Evolutionary conservation across 2,329 filamentous ascomycete genomes (phyloP).

Genomic region (Domatiomyces globalis): DNA sequence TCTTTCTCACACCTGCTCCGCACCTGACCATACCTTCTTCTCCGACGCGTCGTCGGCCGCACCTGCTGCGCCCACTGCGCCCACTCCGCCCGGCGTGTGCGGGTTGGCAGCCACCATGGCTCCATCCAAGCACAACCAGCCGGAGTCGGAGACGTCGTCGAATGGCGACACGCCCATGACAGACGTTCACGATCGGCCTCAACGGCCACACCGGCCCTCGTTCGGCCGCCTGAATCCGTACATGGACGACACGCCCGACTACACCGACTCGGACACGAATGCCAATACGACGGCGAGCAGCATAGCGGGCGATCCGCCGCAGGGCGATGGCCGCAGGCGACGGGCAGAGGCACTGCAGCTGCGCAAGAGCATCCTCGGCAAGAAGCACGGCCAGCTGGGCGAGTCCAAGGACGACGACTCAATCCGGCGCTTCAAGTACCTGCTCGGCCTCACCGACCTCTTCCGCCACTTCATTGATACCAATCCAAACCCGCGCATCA

Average conservation of each 20-base stretch:
- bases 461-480: conserved; percentile 99
- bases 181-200: conserved; percentile 26
- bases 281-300: conserved; percentile 65
- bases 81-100: conserved; percentile 6
- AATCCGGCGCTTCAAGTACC: conserved; percentile 82
- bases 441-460: conserved; percentile 85
- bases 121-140: conserved; percentile 22
- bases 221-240: conserved; percentile 21
- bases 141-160: conserved; percentile 29
- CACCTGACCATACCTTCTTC: neutral
- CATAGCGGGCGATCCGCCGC: conserved; percentile 57
- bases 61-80: conserved; percentile 9
- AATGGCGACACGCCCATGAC: conserved; percentile 35
- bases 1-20: neutral
- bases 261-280: conserved; percentile 53
- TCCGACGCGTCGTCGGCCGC: neutral
- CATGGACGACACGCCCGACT: conserved; percentile 48
- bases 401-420: conserved; percentile 97
- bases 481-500: conserved; percentile 87
- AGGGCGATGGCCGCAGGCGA: conserved; percentile 64
- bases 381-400: conserved; percentile 82
- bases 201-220: conserved; percentile 15
- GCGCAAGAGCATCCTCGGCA: conserved; percentile 82
- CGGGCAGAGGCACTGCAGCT: conserved; percentile 79
- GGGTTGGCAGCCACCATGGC: conserved; percentile 26